Evolutionary conservation across 805 yeast species (phyloP), one percentile per base, ranked within the genome.

Genomic region (Ogataea polymorpha): DNA sequence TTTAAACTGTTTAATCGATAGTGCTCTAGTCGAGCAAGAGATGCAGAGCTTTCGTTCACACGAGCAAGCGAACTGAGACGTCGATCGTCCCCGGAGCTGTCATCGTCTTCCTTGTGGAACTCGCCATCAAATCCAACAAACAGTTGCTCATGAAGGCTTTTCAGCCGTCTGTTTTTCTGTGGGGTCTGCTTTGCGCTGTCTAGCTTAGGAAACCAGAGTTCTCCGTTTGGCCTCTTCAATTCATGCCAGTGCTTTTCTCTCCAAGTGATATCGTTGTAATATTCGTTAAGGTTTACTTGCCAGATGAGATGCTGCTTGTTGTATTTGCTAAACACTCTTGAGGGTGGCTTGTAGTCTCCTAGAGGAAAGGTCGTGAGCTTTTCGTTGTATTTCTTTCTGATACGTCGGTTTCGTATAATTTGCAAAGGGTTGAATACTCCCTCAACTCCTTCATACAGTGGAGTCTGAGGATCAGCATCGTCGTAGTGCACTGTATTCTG

Each of bases 381-480:
- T 42, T 75, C 77, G 37, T 70, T 71, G 51, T 74, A 65, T 51
- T 73, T 74, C 42, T 72, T 71, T 39, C 86, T 61, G 3, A 82
- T 56, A 50, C 70, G 70, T 43, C 96, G 70, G 61, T 87, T 83
- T 42, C 96, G 66, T 20, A 88, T 77, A n/a, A 81, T 73, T 61
- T 86, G 96, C 32, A 88, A 65, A 3, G 96, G 96, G 56, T 88
- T 88, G 66, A 81, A 88, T 3, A 76, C 73, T 2, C 82, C 86
- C 41, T 80, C 87, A 3, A 83, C 74, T 2, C 75, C 77, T 2
- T 69, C 72, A 47, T 74, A 72, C 3, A 32, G 39, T 0, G 56
- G 54, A 2, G 20, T 17, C 12, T 23, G 35, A 13, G 30, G 42
- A 4, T 37, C 46, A 2, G 36, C 44, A 12, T 54, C 56, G 4